Evolutionary conservation across 345 rosid species (phyloP), one percentile per base, ranked within the genome.

Genomic region (Salix suchowensis): DNA sequence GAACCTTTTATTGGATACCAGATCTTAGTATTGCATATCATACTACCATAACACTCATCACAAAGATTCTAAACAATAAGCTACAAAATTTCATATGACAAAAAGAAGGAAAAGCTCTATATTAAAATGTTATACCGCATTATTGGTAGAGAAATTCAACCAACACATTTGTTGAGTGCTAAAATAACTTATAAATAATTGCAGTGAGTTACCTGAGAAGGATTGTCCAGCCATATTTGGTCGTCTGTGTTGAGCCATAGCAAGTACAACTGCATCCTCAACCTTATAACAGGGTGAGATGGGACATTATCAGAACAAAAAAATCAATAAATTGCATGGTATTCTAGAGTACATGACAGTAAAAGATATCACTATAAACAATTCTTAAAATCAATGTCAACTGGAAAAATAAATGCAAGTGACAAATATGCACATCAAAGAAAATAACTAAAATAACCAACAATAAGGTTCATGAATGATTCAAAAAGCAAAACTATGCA

Each of bases 231-330:
- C 81, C 76, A 84, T 75, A 84, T 87, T 85, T 55, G 94, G 87
- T 68, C 89, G 83, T 81, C 91, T 91, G 65, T 80, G 83, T 74
- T 74, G 91, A 2, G 91, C 87, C 72, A 92, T 77, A 74, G 94
- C 93, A 76, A 92, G 94, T 39, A 87, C 80, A 69, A 94, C 91
- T 7, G 99, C 97, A 78, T 96, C 97, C 80, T 94, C 99, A 79
- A 96, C 91, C 98, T 96, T 81, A 58, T 82, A 75, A 58, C 50
- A 74, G 58, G 32, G 61, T 68, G 69, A 66, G 8, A 9, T 13
- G 71, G 70, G 60, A 70, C 72, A 73, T 3, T 50, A 75, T 65
- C 13, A 55, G 13, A 62, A 19, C 24, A 34, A 21, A 10, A 9
- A 26, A 68, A 75, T 54, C 61, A 19, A 58, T 15, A 66, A 30